A percentile compares a stretch with the other conserved stretches of the same genome.
These are phyloP conservation scores for Corallochytrium limacisporum DNA, from an alignment of 78 protist species.

Conservation along the genomic window DNA sequence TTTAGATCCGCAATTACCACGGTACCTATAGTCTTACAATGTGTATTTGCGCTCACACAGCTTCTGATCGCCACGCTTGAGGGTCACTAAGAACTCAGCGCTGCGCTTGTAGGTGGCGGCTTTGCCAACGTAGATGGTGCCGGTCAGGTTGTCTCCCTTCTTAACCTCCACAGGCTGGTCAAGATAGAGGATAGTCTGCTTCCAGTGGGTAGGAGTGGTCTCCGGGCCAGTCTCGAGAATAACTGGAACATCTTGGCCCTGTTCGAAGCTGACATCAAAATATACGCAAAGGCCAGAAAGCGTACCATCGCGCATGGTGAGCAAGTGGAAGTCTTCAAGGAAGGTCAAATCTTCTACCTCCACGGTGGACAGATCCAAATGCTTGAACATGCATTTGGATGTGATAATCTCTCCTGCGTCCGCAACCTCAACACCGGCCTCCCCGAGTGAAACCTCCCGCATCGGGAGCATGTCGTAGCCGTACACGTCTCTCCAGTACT, in stretches of 20 bases:
- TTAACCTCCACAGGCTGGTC: conserved; percentile 29
- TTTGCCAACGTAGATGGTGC: too few relatives aligned
- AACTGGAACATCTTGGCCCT: background rate
- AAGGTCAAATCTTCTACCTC: background rate
- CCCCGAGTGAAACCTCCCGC: conserved; percentile 58
- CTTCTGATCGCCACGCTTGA: too few relatives aligned
- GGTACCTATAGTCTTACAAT: too few relatives aligned
- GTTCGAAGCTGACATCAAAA: background rate
- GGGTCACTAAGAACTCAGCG: too few relatives aligned
- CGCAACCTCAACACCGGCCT: conserved; percentile 88
- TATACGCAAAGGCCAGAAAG: background rate
- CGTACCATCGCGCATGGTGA: background rate
- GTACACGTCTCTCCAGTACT: conserved; percentile 89
- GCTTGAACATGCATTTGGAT: background rate
- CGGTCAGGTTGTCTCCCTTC: too few relatives aligned
- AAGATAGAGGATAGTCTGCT: conserved; percentile 81
- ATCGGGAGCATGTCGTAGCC: conserved; percentile 84
- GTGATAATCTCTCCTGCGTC: conserved; percentile 61
- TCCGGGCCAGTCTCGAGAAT: conserved; percentile 25
- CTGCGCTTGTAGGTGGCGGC: too few relatives aligned
- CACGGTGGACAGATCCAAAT: background rate
- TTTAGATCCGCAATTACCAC: too few relatives aligned
- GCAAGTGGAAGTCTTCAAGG: background rate
- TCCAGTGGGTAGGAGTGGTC: conserved; percentile 88
- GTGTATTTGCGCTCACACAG: too few relatives aligned